Percentiles rank a stretch among this genome's conserved stretches.
phyloP scores from a whole-genome alignment of 345 rosid genomes.

The Noccaea bulbosa region DNA sequence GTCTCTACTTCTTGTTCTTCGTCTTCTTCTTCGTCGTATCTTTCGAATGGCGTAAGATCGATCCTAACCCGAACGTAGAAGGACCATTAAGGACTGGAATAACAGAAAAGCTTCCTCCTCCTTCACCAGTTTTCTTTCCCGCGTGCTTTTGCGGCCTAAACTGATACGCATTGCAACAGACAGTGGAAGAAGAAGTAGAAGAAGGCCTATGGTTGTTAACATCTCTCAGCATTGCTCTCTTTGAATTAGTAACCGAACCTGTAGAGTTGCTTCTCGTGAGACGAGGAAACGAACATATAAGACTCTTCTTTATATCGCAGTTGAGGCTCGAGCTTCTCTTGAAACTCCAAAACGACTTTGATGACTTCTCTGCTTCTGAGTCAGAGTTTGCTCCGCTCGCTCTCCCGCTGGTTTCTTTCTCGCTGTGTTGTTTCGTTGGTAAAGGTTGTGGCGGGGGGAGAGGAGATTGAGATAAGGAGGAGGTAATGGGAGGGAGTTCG shows the following conservation, averaged over 20 bases:
- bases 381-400: conserved; percentile 38
- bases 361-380: conserved; percentile 48
- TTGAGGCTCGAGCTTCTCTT: conserved; percentile 75
- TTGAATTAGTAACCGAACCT: conserved; percentile 56
- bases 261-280: conserved; percentile 73
- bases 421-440: conserved; percentile 41
- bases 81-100: conserved; percentile 67
- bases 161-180: conserved; percentile 43
- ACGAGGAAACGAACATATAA: conserved; percentile 63
- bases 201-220: conserved; percentile 44
- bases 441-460: conserved; percentile 36
- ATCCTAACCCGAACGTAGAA: conserved; percentile 41
- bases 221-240: conserved; percentile 46
- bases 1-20: conserved; percentile 36
- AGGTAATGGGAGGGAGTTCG: conserved; percentile 41
- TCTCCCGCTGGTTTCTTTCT: conserved; percentile 30
- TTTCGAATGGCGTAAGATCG: conserved; percentile 37
- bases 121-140: conserved; percentile 41
- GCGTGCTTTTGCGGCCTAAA: conserved; percentile 53
- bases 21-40: conserved; percentile 33
- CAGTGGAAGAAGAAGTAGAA: conserved; percentile 34
- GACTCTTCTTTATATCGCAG: conserved; percentile 56
- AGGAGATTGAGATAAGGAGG: conserved; percentile 55
- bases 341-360: conserved; percentile 79
- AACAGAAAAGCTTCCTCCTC: conserved; percentile 52